Percentiles rank a stretch among this genome's conserved stretches.
Evolutionary conservation across 176 grass and related monocot genomes (phyloP).

Genomic region (Olyra latifolia): DNA sequence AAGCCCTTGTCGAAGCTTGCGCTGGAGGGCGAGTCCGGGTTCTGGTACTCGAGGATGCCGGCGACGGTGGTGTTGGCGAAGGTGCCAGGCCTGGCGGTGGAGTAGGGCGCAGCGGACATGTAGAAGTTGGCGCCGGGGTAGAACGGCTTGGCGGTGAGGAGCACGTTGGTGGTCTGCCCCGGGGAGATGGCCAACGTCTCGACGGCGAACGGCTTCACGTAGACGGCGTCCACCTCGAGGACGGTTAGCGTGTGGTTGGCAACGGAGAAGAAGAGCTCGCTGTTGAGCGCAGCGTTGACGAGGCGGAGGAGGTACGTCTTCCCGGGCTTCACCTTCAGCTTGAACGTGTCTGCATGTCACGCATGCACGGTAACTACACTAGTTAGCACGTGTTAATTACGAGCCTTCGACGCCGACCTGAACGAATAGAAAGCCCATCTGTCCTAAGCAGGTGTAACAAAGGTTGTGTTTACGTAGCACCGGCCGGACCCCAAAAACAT

Average conservation of each 20-base stretch:
- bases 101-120: slow-evolving; percentile 42
- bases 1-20: slow-evolving; percentile 39
- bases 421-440: slow-evolving; percentile 12
- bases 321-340: slow-evolving; percentile 54
- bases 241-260: slow-evolving; percentile 66
- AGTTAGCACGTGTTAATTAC: background rate
- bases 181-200: slow-evolving; percentile 54
- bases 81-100: slow-evolving; percentile 26
- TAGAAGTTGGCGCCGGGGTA: slow-evolving; percentile 49
- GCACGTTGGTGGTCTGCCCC: slow-evolving; percentile 72
- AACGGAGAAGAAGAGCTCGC: slow-evolving; percentile 75
- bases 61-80: slow-evolving; percentile 56
- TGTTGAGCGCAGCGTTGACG: slow-evolving; percentile 72
- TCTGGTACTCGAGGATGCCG: slow-evolving; percentile 55
- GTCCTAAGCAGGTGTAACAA: slow-evolving; percentile 13
- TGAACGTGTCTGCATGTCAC: slow-evolving; percentile 52
- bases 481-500: background rate
- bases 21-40: background rate
- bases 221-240: slow-evolving; percentile 70
- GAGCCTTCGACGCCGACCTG: background rate
- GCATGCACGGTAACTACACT: background rate
- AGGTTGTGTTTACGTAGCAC: slow-evolving; percentile 5
- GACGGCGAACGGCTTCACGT: slow-evolving; percentile 59
- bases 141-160: slow-evolving; percentile 47
- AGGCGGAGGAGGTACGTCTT: slow-evolving; percentile 70